Percentiles rank a stretch among this genome's conserved stretches.
These are phyloP conservation scores for Laetiporus sulphureus DNA, from an alignment of 1,284 basidiomycete genomes.

Conservation along the genomic window DNA sequence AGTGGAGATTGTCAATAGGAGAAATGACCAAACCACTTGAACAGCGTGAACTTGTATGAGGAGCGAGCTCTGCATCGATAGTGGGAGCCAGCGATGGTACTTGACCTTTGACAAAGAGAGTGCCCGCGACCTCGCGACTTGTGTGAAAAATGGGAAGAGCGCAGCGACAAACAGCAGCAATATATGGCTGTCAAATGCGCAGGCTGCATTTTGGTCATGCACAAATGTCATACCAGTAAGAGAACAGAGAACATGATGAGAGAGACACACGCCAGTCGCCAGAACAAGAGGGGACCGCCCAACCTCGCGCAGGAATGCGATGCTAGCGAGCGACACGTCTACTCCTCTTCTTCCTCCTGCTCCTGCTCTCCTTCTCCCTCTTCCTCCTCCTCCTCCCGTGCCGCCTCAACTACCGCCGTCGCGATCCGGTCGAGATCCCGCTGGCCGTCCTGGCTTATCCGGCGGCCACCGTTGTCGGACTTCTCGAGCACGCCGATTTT, in stretches of 20 bases:
- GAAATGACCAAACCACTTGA: too few species aligned
- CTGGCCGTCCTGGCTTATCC: slow-evolving; percentile 96
- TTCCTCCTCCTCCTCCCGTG: slow-evolving; percentile 79
- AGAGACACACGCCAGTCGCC: slow-evolving; percentile 8
- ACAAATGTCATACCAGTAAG: slow-evolving; percentile 19
- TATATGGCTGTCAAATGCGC: too few species aligned
- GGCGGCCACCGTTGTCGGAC: slow-evolving; percentile 89
- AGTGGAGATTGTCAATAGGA: too few species aligned
- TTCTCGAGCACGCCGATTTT: slow-evolving; percentile 98
- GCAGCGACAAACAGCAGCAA: too few species aligned
- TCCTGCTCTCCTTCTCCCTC: slow-evolving; percentile 85
- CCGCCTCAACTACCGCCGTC: slow-evolving; percentile 88
- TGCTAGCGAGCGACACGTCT: not conserved
- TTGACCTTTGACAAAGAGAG: too few species aligned
- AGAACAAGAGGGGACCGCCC: not conserved
- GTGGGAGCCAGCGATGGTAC: too few species aligned
- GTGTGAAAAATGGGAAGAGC: too few species aligned
- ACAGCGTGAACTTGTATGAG: too few species aligned
- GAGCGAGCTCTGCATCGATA: too few species aligned
- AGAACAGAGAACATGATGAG: slow-evolving; percentile 5
- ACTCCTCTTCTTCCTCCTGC: slow-evolving; percentile 41
- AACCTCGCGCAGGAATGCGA: not conserved
- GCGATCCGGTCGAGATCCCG: slow-evolving; percentile 99
- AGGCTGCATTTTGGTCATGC: slow-evolving; percentile 19
- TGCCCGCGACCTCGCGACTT: too few species aligned